Evolutionary conservation across 73 alveolate genomes (phyloP), one percentile per base, ranked within the genome.

Genomic region (Blepharisma japonicum): DNA sequence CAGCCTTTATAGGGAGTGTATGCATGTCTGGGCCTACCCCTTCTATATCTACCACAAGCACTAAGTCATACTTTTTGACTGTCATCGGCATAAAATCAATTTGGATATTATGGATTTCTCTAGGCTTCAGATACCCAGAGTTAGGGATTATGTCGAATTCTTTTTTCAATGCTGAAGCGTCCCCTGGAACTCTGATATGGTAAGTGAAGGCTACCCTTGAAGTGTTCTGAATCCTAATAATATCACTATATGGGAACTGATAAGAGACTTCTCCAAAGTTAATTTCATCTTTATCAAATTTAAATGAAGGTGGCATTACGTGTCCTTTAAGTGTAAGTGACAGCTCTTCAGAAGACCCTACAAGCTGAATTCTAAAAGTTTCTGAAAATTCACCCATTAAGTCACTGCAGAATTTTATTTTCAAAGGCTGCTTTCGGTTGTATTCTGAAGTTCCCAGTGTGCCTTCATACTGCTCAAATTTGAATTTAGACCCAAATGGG

Each of bases 371-470:
- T 77, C 97, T 89, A 81, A 98, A 98, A 6, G 98, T 94, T 77
- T 97, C 99, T 39, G 96, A 91, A 87, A 98, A 98, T 88, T 97
- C 99, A 68, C 99, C 99, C 77, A 98, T 93, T 46, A 96, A 90
- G 71, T 95, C 98, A 32, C 98, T 95, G 78, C 92, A 89, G 84
- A 94, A 94, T 32, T 90, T 86, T 0, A 97, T 95, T 27, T 93
- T 86, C 55, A 96, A 88, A 23, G 88, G 77, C 56, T 94, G 95
- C 23, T 61, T 49, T 86, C 96, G 83, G 84, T 90, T 67, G 82
- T 77, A 67, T 48, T 95, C 97, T 18, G 96, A 94, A 6, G 93
- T 98, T 48, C 94, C 98, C 45, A 94, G 90, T n/a, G 79, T 81
- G 6, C 98, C 98, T 54, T 86, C 95, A 6, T 85, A 77, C 55